Percentiles rank a stretch among this genome's conserved stretches.
These are phyloP conservation scores for Logfia minima DNA, from an alignment of 129 eudicot genomes.

Conservation along the genomic window DNA sequence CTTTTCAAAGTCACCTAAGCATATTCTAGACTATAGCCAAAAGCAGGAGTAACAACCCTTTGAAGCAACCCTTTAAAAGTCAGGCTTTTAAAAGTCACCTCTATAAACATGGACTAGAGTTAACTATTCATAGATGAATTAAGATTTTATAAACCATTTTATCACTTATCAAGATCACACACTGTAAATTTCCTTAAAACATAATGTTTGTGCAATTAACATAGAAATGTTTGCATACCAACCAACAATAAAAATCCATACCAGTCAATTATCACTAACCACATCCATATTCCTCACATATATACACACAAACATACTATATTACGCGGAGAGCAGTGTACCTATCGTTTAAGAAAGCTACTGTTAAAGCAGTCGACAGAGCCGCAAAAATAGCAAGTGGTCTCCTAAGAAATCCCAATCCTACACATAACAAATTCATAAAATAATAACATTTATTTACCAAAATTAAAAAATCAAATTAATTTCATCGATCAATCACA, in stretches of 20 bases:
- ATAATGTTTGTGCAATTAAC: background rate
- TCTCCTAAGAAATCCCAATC: conserved; percentile 88
- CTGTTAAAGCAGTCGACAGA: conserved; percentile 59
- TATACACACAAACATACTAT: background rate
- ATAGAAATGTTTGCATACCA: background rate
- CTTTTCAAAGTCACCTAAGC: background rate
- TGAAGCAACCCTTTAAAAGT: background rate
- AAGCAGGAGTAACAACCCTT: background rate
- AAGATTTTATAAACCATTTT: conserved; percentile 8
- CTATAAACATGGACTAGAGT: background rate
- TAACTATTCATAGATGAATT: background rate
- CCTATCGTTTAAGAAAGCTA: conserved; percentile 96
- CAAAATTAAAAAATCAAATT: background rate
- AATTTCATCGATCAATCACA: conserved; percentile 10
- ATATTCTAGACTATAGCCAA: background rate
- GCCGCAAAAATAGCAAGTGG: conserved; percentile 97
- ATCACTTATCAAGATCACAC: background rate
- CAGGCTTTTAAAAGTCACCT: background rate
- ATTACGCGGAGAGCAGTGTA: conserved; percentile 24
- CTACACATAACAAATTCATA: conserved; percentile 41
- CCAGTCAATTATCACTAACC: background rate
- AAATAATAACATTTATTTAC: background rate
- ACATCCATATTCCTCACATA: background rate
- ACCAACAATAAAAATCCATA: conserved; percentile 1
- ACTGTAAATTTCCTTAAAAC: background rate